Conservation (phyloP, 2,329 filamentous ascomycete species). For the Trichoderma atrobrunneum region DNA sequence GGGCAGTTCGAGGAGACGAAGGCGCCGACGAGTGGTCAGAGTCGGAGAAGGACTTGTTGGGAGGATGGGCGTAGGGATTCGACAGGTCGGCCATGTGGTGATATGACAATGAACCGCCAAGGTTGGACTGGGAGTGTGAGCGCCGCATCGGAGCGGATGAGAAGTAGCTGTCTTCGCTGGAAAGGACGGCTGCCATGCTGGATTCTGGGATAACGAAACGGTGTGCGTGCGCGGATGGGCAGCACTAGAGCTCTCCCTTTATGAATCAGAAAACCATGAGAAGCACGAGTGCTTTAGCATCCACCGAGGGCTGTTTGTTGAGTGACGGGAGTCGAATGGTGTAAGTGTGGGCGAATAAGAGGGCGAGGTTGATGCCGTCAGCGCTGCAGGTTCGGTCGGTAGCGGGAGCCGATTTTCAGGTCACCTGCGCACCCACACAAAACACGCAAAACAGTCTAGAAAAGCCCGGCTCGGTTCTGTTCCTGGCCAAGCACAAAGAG, state of each 20-base stretch:
- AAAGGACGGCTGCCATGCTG: constrained; percentile 55
- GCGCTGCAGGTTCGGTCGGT: constrained; percentile 18
- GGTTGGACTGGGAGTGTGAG: constrained; percentile 60
- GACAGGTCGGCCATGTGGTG: constrained; percentile 44
- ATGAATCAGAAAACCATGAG: constrained; percentile 11
- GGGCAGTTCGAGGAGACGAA: constrained; percentile 54
- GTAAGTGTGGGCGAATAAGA: constrained; percentile 20
- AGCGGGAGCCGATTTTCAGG: constrained; percentile 18
- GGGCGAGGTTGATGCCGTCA: constrained; percentile 4
- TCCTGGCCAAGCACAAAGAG: constrained; percentile 8
- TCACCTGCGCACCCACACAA: constrained; percentile 20
- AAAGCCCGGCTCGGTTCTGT: neutral
- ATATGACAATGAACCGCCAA: constrained; percentile 43
- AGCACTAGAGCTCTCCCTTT: neutral
- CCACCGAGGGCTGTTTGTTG: neutral
- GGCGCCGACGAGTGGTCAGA: constrained; percentile 52
- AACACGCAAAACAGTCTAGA: constrained; percentile 7
- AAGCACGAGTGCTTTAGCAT: neutral
- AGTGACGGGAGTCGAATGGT: neutral
- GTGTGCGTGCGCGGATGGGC: constrained; percentile 7
- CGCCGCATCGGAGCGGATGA: constrained; percentile 52
- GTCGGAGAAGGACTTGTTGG: constrained; percentile 43
- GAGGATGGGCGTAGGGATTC: constrained; percentile 43
- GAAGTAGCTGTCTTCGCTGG: constrained; percentile 58
- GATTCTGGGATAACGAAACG: neutral